Percentiles rank a stretch among this genome's conserved stretches.
These are phyloP conservation scores for Coemansia sp. DNA, from an alignment of 192 early-diverging fungal genomes.

Conservation along the genomic window DNA sequence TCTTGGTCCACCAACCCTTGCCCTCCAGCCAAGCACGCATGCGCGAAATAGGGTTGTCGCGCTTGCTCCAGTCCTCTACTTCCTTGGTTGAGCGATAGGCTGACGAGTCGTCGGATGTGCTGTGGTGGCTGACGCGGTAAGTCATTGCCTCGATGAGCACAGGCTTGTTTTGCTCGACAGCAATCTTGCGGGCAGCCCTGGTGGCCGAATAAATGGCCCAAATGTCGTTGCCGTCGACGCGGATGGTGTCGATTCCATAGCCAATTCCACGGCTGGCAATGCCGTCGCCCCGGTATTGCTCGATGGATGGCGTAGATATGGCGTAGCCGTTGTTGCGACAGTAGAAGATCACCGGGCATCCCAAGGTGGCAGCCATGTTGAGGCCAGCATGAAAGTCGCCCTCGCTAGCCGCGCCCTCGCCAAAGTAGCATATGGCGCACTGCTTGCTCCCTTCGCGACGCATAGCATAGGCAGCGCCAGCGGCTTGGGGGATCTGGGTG, in stretches of 20 bases:
- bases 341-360: constrained; percentile 90
- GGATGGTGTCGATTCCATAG: constrained; percentile 96
- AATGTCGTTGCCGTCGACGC: constrained; percentile 98
- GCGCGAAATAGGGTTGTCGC: constrained; percentile 86
- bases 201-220: constrained; percentile 97
- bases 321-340: constrained; percentile 99
- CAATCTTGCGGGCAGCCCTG: constrained; percentile 78
- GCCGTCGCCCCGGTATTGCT: constrained; percentile 98
- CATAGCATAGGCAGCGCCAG: constrained; percentile 92
- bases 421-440: constrained; percentile 93
- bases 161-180: constrained; percentile 79
- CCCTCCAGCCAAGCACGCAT: constrained; percentile 87
- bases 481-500: constrained; percentile 97
- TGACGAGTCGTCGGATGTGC: constrained; percentile 96
- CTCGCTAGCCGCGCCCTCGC: constrained; percentile 95
- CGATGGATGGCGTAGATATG: constrained; percentile 91
- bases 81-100: constrained; percentile 93
- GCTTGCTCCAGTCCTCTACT: constrained; percentile 82
- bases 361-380: constrained; percentile 94
- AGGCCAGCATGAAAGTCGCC: constrained; percentile 97
- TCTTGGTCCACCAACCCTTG: constrained; percentile 82
- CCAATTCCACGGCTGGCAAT: constrained; percentile 93
- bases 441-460: constrained; percentile 77
- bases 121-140: constrained; percentile 96
- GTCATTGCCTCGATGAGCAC: constrained; percentile 97